These are phyloP conservation scores for Cafeteria roenbergensis DNA, from an alignment of 108 stramenopile species.

Conservation along the genomic window DNA sequence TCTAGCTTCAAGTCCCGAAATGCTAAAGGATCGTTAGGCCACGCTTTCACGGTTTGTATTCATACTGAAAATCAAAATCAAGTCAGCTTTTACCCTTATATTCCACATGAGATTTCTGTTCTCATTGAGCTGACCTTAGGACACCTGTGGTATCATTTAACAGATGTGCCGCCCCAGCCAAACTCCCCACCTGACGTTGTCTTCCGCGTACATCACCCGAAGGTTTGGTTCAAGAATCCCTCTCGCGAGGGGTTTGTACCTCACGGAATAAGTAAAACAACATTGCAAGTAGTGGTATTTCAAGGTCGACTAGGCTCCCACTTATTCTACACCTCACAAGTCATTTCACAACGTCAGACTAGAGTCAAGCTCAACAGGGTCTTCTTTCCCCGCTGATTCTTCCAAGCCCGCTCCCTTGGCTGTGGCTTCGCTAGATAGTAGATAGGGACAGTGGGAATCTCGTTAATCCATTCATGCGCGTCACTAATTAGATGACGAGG, in stretches of 20 bases:
- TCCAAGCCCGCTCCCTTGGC: constrained; percentile 79
- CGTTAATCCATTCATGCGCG: constrained; percentile 44
- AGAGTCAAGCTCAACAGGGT: constrained; percentile 96
- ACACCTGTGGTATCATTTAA: constrained; percentile 79
- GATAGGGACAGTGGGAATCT: constrained; percentile 76
- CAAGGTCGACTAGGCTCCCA: constrained; percentile 75
- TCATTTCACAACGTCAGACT: constrained; percentile 91
- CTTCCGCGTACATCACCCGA: constrained; percentile 63
- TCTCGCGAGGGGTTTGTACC: no score
- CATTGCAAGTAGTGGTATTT: constrained; percentile 93
- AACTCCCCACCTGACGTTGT: constrained; percentile 67
- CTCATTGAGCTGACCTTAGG: constrained; percentile 89
- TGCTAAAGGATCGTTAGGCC: constrained; percentile 90
- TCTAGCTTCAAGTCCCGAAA: constrained; percentile 83
- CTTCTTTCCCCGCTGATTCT: constrained; percentile 63
- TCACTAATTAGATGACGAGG: constrained; percentile 47
- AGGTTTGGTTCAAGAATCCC: no score
- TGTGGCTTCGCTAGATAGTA: constrained; percentile 91
- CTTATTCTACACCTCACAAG: constrained; percentile 92
- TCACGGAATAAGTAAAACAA: constrained; percentile 87
- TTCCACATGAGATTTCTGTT: constrained; percentile 77
- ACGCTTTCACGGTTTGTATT: constrained; percentile 86
- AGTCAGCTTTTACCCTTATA: constrained; percentile 84
- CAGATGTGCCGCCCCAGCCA: constrained; percentile 89
- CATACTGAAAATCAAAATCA: constrained; percentile 90